phyloP scores from a whole-genome alignment of 176 grass and related monocot species.

The Triticum monococcum region DNA sequence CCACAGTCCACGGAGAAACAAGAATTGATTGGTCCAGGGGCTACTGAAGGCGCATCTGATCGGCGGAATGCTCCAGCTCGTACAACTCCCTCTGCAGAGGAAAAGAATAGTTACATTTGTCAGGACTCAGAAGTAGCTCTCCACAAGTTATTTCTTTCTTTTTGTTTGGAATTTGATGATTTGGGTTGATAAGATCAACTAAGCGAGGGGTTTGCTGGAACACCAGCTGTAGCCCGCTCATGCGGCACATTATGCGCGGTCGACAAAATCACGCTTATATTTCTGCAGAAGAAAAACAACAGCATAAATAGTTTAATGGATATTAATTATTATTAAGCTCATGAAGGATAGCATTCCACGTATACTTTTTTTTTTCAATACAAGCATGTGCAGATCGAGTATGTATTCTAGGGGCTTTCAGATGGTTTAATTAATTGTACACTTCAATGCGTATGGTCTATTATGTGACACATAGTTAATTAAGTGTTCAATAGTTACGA shows the following conservation, averaged over 20 bases:
- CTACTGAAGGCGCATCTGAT: constrained; percentile 9
- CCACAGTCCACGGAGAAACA: background rate
- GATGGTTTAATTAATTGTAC: background rate
- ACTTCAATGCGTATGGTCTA: background rate
- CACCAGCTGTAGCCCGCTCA: constrained; percentile 12
- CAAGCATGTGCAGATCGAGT: background rate
- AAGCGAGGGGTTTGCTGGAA: background rate
- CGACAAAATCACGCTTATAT: background rate
- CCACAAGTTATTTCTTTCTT: background rate
- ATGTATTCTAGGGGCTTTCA: background rate
- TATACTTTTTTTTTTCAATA: background rate
- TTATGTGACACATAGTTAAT: background rate
- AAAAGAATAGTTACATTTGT: constrained; percentile 21
- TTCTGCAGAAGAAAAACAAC: background rate
- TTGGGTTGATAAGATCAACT: background rate
- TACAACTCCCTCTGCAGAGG: background rate
- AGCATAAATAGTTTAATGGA: background rate
- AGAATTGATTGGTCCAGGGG: constrained; percentile 14
- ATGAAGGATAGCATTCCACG: no score
- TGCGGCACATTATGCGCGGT: background rate
- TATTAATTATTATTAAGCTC: background rate
- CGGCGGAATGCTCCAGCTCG: background rate
- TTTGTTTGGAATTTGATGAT: background rate
- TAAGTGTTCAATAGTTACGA: background rate
- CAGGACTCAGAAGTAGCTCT: background rate